Base-by-base conservation (phyloP, 2,329 filamentous ascomycete species). In the Penicillium brasilianum region DNA sequence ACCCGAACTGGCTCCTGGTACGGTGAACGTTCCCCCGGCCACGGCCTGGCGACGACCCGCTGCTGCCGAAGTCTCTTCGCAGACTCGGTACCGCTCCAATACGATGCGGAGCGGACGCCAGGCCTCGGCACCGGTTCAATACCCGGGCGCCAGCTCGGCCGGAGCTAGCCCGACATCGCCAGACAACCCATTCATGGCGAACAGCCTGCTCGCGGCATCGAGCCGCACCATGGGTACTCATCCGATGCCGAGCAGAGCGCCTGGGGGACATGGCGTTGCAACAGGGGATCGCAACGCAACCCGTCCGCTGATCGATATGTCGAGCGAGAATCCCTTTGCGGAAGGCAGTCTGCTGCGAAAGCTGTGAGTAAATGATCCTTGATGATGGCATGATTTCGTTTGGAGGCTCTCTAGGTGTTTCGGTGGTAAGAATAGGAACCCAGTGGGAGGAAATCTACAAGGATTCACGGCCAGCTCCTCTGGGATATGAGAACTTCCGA, bases 291-390 rank as follows among this genome's bases (percentile, higher is more conserved):
- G 77, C 14, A 69, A 76, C 59, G 75, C 74, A 1, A 71, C 71
- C 5, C 75, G 74, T 55, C 80, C 81, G 10, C 71, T 83, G 70
- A 66, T 82, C 13, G 79, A 82, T 63, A 62, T 82, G 56, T 72
- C 72, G 4, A 71, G 74, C 0, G 70, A 73, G 13, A 81, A 76
- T 32, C 75, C 77, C 5, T 82, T 82, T 63, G 75, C 72, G 3
- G 77, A 81, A 61, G 81, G 81, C 3, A 82, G 80, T 68, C 61
- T 82, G 49, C 67, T 82, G 14, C 71, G 75, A n/a, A 70, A 73
- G 43, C 55, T 74, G 20, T 74, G 43, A 28, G 18, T 32, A 18
- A n/a, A 25, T 25, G 18, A 34, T 16, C 5, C 30, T 14, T 25
- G 10, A 41, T 37, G 43, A 59, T 22, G 43, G 36, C 11, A 50